These are phyloP conservation scores for Canavalia ensiformis DNA, from an alignment of 306 rosid species.

Conservation along the genomic window DNA sequence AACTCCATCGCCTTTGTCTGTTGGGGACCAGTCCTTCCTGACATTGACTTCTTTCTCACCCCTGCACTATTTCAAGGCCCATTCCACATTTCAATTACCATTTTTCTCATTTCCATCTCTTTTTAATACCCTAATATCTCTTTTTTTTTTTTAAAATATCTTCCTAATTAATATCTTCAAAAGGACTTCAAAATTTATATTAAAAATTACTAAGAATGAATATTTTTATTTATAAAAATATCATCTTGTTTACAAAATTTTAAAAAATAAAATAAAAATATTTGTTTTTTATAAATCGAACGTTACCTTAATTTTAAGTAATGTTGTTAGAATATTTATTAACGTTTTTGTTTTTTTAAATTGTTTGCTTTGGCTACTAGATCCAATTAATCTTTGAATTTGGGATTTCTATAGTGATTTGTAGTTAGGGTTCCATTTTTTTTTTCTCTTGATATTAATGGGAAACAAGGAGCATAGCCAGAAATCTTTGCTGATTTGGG, in stretches of 20 bases:
- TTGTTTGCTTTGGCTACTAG: not conserved
- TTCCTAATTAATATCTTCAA: no score
- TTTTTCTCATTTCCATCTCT: not conserved
- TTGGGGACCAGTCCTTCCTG: slow-evolving; percentile 49
- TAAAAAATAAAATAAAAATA: no score
- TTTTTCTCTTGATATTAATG: slow-evolving; percentile 27
- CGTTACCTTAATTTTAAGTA: no score
- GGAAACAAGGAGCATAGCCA: slow-evolving; percentile 12
- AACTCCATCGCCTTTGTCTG: slow-evolving; percentile 33
- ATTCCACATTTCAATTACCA: slow-evolving; percentile 1
- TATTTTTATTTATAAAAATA: no score
- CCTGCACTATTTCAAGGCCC: slow-evolving; percentile 48
- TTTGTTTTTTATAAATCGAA: no score
- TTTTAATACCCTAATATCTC: not conserved
- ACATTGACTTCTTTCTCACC: slow-evolving; percentile 46
- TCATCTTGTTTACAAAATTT: no score
- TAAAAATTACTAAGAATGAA: no score
- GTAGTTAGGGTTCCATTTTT: not conserved
- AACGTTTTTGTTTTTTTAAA: not conserved
- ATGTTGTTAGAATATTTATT: no score
- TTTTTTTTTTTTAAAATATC: not conserved
- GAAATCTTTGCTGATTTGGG: slow-evolving; percentile 31
- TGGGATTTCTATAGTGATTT: not conserved
- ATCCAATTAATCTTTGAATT: not conserved
- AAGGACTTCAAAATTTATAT: no score